These are phyloP conservation scores for Leccinum insolens DNA, from an alignment of 1,284 basidiomycete genomes.

Conservation along the genomic window DNA sequence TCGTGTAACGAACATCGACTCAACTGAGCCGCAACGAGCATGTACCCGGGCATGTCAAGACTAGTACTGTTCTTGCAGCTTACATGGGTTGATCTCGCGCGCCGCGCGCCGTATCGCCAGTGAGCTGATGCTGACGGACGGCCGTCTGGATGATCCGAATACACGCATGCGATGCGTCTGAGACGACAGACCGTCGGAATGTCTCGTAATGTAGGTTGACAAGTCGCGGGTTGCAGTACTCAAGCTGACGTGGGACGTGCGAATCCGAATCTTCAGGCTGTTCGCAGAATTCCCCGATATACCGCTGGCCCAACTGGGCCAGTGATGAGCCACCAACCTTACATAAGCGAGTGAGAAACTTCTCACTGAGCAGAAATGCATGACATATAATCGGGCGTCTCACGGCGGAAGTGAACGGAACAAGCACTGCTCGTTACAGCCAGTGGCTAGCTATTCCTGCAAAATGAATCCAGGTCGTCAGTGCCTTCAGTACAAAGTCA, in stretches of 20 bases:
- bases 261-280: neutral
- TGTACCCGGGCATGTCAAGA: neutral
- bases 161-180: neutral
- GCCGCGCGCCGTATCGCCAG: neutral
- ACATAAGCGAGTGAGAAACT: neutral
- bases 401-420: constrained; percentile 23
- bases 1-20: neutral
- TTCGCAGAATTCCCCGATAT: neutral
- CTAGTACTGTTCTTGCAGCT: neutral
- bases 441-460: constrained; percentile 27
- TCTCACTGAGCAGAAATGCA: constrained; percentile 6
- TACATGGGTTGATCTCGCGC: constrained; percentile 11
- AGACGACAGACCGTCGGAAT: neutral
- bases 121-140: neutral
- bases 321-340: no score
- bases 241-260: constrained; percentile 6
- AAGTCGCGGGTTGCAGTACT: neutral
- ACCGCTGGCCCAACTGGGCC: neutral
- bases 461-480: constrained; percentile 27
- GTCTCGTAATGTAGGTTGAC: constrained; percentile 7
- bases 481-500: constrained; percentile 21
- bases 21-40: constrained; percentile 1
- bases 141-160: constrained; percentile 5
- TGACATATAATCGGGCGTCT: constrained; percentile 10
- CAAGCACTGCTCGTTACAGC: constrained; percentile 27